These are phyloP conservation scores for Saururus chinensis DNA, from an alignment of 164 flowering plant species.

Conservation along the genomic window DNA sequence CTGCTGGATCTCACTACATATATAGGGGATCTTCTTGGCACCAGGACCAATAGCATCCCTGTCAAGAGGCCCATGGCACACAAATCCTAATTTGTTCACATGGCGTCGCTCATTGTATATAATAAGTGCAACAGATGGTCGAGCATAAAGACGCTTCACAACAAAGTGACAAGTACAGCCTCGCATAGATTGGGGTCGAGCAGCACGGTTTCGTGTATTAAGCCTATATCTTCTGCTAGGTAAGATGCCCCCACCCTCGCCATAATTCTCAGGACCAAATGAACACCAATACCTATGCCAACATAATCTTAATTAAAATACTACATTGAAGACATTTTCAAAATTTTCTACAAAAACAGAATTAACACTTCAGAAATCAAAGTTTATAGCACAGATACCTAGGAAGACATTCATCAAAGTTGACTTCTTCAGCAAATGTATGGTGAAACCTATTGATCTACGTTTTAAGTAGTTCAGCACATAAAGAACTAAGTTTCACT, in stretches of 20 bases:
- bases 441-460: too few species aligned
- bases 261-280: conserved; percentile 97
- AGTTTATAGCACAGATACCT: background rate
- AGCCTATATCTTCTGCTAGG: conserved; percentile 88
- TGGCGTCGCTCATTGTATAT: conserved; percentile 82
- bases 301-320: background rate
- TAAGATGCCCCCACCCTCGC: conserved; percentile 60
- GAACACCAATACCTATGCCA: conserved; percentile 91
- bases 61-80: conserved; percentile 96
- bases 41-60: conserved; percentile 97
- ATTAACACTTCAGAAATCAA: background rate
- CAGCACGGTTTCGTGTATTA: conserved; percentile 91
- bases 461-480: too few species aligned
- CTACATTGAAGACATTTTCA: background rate
- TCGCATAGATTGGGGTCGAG: conserved; percentile 97
- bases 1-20: conserved; percentile 81
- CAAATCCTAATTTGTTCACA: conserved; percentile 77
- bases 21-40: conserved; percentile 78
- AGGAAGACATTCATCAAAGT: background rate
- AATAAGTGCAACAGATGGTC: conserved; percentile 74
- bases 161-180: conserved; percentile 89
- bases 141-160: conserved; percentile 86
- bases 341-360: background rate
- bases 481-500: too few species aligned
- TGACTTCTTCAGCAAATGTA: too few species aligned